A percentile compares a stretch with the other conserved stretches of the same genome.
phyloP scores from a whole-genome alignment of 2,329 filamentous ascomycete species.

The Chalaropsis thielavioides region DNA sequence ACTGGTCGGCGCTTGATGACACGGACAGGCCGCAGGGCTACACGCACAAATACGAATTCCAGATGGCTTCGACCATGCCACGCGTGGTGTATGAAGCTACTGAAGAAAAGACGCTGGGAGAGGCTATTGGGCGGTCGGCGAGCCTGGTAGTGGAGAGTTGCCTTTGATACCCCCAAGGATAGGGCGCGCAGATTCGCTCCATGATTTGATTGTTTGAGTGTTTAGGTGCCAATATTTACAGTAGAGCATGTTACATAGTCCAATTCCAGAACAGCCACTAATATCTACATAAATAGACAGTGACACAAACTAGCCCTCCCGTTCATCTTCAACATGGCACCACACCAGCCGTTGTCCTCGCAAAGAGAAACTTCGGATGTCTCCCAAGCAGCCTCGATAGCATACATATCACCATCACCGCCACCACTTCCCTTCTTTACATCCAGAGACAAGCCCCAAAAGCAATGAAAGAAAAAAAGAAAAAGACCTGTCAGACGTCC shows the following conservation, averaged over 20 bases:
- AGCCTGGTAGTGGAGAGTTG: conserved; percentile 77
- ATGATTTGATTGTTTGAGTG: not conserved
- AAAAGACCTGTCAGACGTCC: conserved; percentile 77
- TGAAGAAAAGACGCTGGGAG: conserved; percentile 48
- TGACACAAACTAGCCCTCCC: no score
- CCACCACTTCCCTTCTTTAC: conserved; percentile 33
- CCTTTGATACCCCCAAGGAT: not conserved
- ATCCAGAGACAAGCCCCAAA: conserved; percentile 24
- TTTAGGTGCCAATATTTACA: not conserved
- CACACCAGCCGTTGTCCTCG: no score
- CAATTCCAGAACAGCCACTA: no score
- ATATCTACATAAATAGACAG: no score
- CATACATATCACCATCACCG: not conserved
- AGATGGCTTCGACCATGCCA: conserved; percentile 73
- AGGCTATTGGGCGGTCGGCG: conserved; percentile 65
- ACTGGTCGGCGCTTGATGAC: conserved; percentile 21
- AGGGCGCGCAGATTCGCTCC: not conserved
- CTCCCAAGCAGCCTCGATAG: no score
- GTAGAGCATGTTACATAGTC: no score
- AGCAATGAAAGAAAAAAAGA: conserved; percentile 39
- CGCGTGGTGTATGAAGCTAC: conserved; percentile 64
- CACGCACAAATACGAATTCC: conserved; percentile 71
- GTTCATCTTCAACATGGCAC: no score
- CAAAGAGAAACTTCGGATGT: no score
- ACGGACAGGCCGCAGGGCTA: conserved; percentile 47